Base-by-base conservation (phyloP, 306 rosid genomes). In the Crataegus laevigata region DNA sequence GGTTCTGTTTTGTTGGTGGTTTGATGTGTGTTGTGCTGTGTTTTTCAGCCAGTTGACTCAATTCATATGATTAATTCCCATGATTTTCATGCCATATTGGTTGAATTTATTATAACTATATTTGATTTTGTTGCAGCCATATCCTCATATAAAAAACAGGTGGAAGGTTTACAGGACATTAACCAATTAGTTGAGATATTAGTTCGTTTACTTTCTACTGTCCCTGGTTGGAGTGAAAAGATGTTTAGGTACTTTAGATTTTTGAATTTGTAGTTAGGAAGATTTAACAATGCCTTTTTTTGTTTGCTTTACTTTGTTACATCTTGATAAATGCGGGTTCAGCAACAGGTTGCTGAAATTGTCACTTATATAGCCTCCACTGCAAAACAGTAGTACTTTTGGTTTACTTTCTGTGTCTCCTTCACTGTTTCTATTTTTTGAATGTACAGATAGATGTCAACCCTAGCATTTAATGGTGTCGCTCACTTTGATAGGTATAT, bases 151-250 rank as follows among this genome's bases (percentile, higher is more conserved):
- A 92, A 92, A 79, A 87, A 89, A 82, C 91, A 88, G 82, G 96
- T 94, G 50, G 97, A 92, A 78, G 88, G 88, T 74, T 82, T 94
- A 68, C 89, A 88, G 66, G 88, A 80, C 68, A 90, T 92, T 82
- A 79, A 84, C 69, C 86, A 75, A 34, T 92, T 89, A 4, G 93
- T 85, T 60, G 99, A 92, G 81, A 81, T 92, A 80, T 84, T 94
- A 76, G 76, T 90, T 82, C 94, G 96, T 77, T 84, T 94, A 80
- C 85, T 94, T 40, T 90, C 97, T 75, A 71, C 84, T 80, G 83
- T 92, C 77, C 98, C 99, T 78, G 99, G 99, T 34, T 94, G 99
- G 99, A 88, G 89, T 55, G 99, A 94, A 83, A 94, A 82, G 92
- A 92, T 82, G 99, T 94, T 88, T 96, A 94, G 97, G 99, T 92